Conservation (phyloP, 441 rosid genomes). For the Hura crepitans region DNA sequence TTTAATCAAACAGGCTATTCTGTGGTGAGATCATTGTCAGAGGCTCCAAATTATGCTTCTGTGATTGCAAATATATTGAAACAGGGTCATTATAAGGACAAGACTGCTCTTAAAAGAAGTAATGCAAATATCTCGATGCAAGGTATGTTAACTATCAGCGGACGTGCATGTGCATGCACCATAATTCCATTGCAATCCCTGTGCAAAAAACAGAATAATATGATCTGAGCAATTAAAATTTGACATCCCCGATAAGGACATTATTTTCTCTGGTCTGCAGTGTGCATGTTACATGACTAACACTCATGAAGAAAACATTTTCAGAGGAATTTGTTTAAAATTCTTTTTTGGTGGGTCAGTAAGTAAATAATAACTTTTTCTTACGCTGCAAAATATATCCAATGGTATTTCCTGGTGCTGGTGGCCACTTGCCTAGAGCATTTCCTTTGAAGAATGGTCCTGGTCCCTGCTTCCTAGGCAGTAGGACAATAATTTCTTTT, state of each 20-base stretch:
- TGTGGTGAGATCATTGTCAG: slow-evolving; percentile 91
- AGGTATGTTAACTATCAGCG: slow-evolving; percentile 39
- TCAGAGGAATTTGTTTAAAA: not conserved
- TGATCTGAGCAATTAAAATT: slow-evolving; percentile 1
- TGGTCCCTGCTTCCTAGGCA: too few relatives aligned
- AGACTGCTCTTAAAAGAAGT: slow-evolving; percentile 29
- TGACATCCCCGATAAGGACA: not conserved
- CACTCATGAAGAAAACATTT: not conserved
- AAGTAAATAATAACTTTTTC: too few relatives aligned
- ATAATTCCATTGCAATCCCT: not conserved
- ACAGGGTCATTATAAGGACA: slow-evolving; percentile 34
- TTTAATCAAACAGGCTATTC: slow-evolving; percentile 67
- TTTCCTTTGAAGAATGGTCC: too few relatives aligned
- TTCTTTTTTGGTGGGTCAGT: too few relatives aligned
- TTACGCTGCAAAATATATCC: too few relatives aligned
- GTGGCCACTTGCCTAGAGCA: too few relatives aligned
- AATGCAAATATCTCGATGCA: slow-evolving; percentile 68
- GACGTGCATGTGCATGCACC: not conserved
- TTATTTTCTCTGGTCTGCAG: not conserved
- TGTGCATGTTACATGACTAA: not conserved
- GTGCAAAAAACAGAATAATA: not conserved
- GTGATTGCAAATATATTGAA: slow-evolving; percentile 70
- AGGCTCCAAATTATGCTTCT: slow-evolving; percentile 87
- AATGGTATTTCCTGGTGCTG: too few relatives aligned
- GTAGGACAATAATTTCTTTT: too few relatives aligned